phyloP scores from a whole-genome alignment of 208 protist species.

The Kentomonas sorsogonicus region DNA sequence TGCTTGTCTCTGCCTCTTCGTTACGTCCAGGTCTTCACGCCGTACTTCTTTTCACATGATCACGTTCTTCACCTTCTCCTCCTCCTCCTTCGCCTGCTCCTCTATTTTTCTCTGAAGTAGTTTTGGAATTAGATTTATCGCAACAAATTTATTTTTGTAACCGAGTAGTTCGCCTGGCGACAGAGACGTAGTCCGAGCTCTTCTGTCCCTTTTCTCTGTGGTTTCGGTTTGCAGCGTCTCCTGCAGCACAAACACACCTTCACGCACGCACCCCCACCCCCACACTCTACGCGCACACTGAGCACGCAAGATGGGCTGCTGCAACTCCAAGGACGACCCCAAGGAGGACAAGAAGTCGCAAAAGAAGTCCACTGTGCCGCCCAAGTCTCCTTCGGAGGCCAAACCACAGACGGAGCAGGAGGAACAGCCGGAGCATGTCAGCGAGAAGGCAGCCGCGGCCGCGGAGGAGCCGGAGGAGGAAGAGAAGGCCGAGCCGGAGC shows the following conservation, averaged over 20 bases:
- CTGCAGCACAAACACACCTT: neutral
- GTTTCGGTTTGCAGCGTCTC: neutral
- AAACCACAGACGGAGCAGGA: slow-evolving; percentile 8
- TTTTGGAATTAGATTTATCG: no score
- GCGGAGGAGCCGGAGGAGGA: neutral
- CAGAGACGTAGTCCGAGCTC: no score
- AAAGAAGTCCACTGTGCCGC: neutral
- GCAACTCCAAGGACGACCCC: slow-evolving; percentile 29
- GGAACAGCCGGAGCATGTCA: neutral
- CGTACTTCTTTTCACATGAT: neutral
- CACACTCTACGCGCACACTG: no score
- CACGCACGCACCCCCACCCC: no score
- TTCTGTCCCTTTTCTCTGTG: slow-evolving; percentile 6
- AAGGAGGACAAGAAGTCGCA: slow-evolving; percentile 22
- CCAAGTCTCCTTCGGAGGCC: neutral
- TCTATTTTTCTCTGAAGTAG: neutral
- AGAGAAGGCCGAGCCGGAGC: neutral
- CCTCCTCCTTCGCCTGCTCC: neutral
- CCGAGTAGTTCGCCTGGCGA: no score
- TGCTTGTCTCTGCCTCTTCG: slow-evolving; percentile 6
- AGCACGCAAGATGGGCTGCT: slow-evolving; percentile 38
- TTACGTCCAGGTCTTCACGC: neutral
- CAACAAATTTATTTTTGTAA: no score
- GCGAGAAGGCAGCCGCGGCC: neutral
- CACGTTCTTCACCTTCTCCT: neutral